These are phyloP conservation scores for Candida morakotiae DNA, from an alignment of 805 yeast genomes.

Conservation along the genomic window DNA sequence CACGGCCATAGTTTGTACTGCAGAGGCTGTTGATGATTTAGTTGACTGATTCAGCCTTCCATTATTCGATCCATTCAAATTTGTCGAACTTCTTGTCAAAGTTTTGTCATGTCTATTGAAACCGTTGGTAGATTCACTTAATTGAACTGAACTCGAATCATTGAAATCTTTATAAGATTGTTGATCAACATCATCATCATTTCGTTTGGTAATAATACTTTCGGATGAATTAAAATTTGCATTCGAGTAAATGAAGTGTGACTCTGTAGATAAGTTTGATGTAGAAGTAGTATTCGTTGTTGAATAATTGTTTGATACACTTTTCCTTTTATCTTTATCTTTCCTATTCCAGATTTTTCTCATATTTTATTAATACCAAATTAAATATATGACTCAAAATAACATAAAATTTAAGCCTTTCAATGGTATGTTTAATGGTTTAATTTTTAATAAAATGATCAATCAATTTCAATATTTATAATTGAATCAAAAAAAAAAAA, in stretches of 20 bases:
- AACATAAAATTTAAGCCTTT: too few relatives aligned
- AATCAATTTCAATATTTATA: too few relatives aligned
- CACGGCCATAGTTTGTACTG: background rate
- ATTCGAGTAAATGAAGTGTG: background rate
- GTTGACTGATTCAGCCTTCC: background rate
- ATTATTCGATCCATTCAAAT: background rate
- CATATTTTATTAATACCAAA: conserved; percentile 11
- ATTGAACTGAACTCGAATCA: conserved; percentile 2
- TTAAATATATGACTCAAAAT: too few relatives aligned
- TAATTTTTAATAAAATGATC: too few relatives aligned
- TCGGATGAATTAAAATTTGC: background rate
- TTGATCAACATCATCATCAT: background rate
- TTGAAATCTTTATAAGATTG: conserved; percentile 3
- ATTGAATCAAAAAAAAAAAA: too few relatives aligned
- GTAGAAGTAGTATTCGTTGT: background rate
- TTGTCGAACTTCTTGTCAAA: background rate
- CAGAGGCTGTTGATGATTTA: background rate
- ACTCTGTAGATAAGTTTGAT: background rate
- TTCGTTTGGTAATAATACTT: background rate
- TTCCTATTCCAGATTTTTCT: conserved; percentile 27
- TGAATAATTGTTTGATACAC: conserved; percentile 9
- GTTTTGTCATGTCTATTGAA: background rate
- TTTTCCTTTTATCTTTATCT: conserved; percentile 22
- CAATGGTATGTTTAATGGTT: too few relatives aligned
- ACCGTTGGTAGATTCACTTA: background rate